These are phyloP conservation scores for Scleromitrula shiraiana DNA, from an alignment of 2,329 filamentous ascomycete species.

Conservation along the genomic window DNA sequence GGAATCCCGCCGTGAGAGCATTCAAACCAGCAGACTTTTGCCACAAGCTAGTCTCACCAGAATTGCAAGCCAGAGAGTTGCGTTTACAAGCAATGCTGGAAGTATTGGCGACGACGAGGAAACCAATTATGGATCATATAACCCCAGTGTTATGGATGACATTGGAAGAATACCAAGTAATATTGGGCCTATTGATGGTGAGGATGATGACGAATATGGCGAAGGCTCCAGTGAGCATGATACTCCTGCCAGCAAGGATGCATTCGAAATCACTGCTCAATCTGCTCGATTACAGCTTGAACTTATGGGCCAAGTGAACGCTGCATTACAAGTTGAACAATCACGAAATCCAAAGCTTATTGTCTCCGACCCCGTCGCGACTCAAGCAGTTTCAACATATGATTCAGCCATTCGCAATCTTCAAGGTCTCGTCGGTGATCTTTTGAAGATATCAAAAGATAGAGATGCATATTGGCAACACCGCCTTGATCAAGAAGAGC, in stretches of 20 bases:
- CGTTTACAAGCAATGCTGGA: slow-evolving; percentile 26
- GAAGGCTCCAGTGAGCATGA: slow-evolving; percentile 77
- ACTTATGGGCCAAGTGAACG: slow-evolving; percentile 75
- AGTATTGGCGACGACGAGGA: slow-evolving; percentile 45
- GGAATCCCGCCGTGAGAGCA: slow-evolving; percentile 38
- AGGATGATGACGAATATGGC: slow-evolving; percentile 66
- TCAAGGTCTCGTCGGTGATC: slow-evolving; percentile 73
- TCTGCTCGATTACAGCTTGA: slow-evolving; percentile 90
- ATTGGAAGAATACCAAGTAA: slow-evolving; percentile 23
- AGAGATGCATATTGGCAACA: slow-evolving; percentile 97
- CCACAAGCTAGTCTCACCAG: slow-evolving; percentile 24
- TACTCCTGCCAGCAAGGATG: slow-evolving; percentile 74
- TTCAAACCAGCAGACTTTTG: slow-evolving; percentile 30
- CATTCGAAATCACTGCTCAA: slow-evolving; percentile 94
- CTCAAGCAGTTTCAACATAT: slow-evolving; percentile 75
- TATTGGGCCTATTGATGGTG: slow-evolving; percentile 38
- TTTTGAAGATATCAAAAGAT: slow-evolving; percentile 87
- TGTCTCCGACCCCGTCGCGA: slow-evolving; percentile 68
- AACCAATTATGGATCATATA: slow-evolving; percentile 45
- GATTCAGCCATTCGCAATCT: slow-evolving; percentile 84
- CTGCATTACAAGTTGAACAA: slow-evolving; percentile 68
- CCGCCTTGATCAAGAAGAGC: slow-evolving; percentile 79
- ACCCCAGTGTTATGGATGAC: slow-evolving; percentile 43
- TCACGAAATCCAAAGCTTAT: slow-evolving; percentile 59
- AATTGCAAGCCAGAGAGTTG: slow-evolving; percentile 21